phyloP scores from a whole-genome alignment of 805 yeast genomes.

The Jamesozyma piceae region DNA sequence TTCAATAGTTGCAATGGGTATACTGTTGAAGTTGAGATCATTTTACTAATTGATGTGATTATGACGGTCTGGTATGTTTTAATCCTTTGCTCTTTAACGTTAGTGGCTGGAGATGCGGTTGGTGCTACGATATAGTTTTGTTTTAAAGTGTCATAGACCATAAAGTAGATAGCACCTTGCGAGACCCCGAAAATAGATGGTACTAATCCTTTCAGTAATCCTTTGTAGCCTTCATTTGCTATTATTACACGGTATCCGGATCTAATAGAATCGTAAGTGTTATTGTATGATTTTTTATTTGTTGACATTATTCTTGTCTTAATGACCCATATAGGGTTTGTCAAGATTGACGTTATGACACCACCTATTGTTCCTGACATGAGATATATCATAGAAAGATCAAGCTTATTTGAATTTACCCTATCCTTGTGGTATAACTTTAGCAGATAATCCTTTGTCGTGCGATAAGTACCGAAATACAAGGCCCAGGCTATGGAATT shows the following conservation, averaged over 20 bases:
- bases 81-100: slow-evolving; percentile 16
- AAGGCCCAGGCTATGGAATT: slow-evolving; percentile 83
- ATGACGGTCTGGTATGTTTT: slow-evolving; percentile 50
- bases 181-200: slow-evolving; percentile 76
- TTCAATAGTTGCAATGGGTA: slow-evolving; percentile 82
- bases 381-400: slow-evolving; percentile 37
- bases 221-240: slow-evolving; percentile 45
- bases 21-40: slow-evolving; percentile 53
- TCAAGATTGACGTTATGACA: slow-evolving; percentile 56
- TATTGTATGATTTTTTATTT: slow-evolving; percentile 10
- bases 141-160: slow-evolving; percentile 76
- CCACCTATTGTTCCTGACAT: slow-evolving; percentile 65
- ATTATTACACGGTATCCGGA: slow-evolving; percentile 47
- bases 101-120: background rate
- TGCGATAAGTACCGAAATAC: slow-evolving; percentile 71
- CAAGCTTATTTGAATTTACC: background rate
- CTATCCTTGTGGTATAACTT: slow-evolving; percentile 7
- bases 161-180: slow-evolving; percentile 84
- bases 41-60: slow-evolving; percentile 61
- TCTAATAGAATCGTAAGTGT: slow-evolving; percentile 39
- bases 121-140: slow-evolving; percentile 9
- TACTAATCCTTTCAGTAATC: slow-evolving; percentile 64
- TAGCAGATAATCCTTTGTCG: slow-evolving; percentile 38
- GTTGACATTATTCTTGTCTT: slow-evolving; percentile 78
- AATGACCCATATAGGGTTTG: slow-evolving; percentile 93